phyloP scores from a whole-genome alignment of 2,329 filamentous ascomycete species.

The Acrodontium crateriforme region DNA sequence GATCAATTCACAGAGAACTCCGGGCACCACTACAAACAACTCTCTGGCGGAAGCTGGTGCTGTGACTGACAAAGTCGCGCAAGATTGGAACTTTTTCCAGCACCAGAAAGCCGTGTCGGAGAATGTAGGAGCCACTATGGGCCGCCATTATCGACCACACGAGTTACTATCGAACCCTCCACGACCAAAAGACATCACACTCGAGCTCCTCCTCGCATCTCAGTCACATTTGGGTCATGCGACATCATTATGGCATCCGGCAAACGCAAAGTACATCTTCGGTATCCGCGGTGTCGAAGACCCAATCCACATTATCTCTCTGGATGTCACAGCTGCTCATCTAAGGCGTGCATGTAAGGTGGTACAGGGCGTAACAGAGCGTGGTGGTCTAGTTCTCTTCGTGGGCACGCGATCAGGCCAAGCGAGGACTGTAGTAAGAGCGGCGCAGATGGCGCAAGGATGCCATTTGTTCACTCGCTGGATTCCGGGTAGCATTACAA shows the following conservation, averaged over 20 bases:
- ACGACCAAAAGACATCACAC: conserved; percentile 62
- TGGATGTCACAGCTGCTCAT: conserved; percentile 79
- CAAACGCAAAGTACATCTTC: conserved; percentile 86
- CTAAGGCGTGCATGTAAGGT: conserved; percentile 87
- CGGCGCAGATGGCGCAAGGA: conserved; percentile 61
- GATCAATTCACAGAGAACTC: conserved; percentile 19
- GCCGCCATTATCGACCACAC: conserved; percentile 49
- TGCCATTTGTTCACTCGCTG: conserved; percentile 89
- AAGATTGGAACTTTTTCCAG: conserved; percentile 30
- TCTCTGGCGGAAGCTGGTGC: too few relatives aligned
- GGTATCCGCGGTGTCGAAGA: conserved; percentile 56
- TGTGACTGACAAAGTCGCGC: conserved; percentile 22
- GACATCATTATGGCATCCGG: conserved; percentile 85
- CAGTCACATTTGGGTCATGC: conserved; percentile 85
- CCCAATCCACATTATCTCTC: conserved; percentile 55
- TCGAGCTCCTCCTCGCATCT: conserved; percentile 78
- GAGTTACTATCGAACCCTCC: conserved; percentile 60
- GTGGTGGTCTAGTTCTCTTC: conserved; percentile 77
- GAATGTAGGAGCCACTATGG: conserved; percentile 26
- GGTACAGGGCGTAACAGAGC: conserved; percentile 70
- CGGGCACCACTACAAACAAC: too few relatives aligned
- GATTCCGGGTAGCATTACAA: conserved; percentile 85
- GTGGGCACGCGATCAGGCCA: conserved; percentile 78
- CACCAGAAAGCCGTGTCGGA: conserved; percentile 26
- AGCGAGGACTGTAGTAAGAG: conserved; percentile 63